Conservation (phyloP, 805 yeast species). For the Yarrowia alimentaria region DNA sequence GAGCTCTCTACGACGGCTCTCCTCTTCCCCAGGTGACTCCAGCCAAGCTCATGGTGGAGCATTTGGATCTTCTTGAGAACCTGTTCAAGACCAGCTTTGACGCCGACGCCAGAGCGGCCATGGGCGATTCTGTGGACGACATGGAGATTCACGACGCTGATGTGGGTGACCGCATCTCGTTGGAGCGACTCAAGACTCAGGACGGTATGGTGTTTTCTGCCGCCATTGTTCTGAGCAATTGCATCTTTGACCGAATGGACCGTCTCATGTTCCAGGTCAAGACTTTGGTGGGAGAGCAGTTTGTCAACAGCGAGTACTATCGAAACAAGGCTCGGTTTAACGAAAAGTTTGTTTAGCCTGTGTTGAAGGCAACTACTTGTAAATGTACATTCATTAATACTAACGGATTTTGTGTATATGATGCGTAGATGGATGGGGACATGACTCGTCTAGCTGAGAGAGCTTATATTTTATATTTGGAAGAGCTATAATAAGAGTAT, state of each 20-base stretch:
- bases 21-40: conserved; percentile 40
- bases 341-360: conserved; percentile 14
- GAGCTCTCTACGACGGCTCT: conserved; percentile 35
- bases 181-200: conserved; percentile 26
- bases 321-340: conserved; percentile 20
- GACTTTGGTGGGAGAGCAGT: conserved; percentile 41
- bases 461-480: too few relatives aligned
- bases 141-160: too few relatives aligned
- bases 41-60: conserved; percentile 34
- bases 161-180: conserved; percentile 12
- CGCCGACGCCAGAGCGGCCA: background rate
- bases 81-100: conserved; percentile 3
- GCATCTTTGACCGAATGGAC: conserved; percentile 39
- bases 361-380: too few relatives aligned
- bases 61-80: conserved; percentile 22
- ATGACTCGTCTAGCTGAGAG: too few relatives aligned
- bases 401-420: too few relatives aligned
- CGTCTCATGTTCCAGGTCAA: conserved; percentile 37
- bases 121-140: too few relatives aligned
- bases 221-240: conserved; percentile 35
- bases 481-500: too few relatives aligned
- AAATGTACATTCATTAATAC: too few relatives aligned
- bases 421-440: too few relatives aligned
- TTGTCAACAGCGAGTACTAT: conserved; percentile 33
- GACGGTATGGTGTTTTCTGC: conserved; percentile 36